Evolutionary conservation across 2,329 filamentous ascomycete species (phyloP), one percentile per base, ranked within the genome.

Genomic region (Grosmannia penicillata): DNA sequence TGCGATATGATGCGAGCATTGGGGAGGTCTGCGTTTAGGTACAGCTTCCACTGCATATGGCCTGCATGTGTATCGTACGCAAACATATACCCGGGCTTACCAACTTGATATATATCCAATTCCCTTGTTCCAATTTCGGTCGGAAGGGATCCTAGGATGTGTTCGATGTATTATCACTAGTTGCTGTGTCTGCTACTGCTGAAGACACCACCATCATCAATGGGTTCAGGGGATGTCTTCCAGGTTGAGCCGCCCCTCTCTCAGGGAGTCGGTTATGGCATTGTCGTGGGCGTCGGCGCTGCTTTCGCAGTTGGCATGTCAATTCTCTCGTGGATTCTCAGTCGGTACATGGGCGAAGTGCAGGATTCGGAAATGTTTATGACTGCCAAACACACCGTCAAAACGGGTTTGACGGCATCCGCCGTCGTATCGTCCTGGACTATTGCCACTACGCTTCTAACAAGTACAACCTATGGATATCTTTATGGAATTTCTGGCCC

Each of bases 401-500:
- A 93, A 53, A 86, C 83, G 9, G 86, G 86, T 33, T 66, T 94
- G 15, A 84, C 93, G 1, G 82, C 83, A 7, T 82, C 82, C 9
- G 86, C 85, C 13, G 85, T 93, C n/a, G 83, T 93, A 3, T 86
- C 80, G n/a, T 85, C 79, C 8, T 93, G 86, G 86, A 93, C 85
- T 0, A 93, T 85, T 83, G 84, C 84, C 1, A 83, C 82, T 17
- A 89, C 82, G 0, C 63, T 87, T 1, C 65, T 89, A 2, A 82
- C 89, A 51, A 81, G 74, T 2, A 78, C 81, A 1, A 72, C 76
- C n/a, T 80, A 93, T 18, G 82, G 82, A 41, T 93, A 93, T 56
- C 66, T 73, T 46, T 87, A 87, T 52, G 81, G 76, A 11, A 66
- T 81, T 30, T 67, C 70, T 0, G 75, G 72, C 14, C 60, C 61